Conservation (phyloP, 768 basidiomycete genomes). For the Pilatotrama ljubarskyi region DNA sequence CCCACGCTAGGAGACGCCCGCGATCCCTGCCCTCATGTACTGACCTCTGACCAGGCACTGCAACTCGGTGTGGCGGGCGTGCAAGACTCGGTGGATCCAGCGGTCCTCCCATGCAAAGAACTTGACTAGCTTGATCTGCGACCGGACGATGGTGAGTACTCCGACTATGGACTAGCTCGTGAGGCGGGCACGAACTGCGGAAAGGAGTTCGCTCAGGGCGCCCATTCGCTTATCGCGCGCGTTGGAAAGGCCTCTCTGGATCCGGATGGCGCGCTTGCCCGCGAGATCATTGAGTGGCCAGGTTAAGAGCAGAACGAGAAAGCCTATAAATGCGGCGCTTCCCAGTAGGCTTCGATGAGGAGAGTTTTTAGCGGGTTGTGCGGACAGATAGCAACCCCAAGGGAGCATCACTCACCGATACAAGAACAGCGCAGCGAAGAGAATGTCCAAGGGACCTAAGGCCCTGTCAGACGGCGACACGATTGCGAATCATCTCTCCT, state of each 20-base stretch:
- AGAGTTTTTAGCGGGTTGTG: not conserved
- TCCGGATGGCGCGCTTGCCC: constrained; percentile 56
- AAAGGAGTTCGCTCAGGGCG: constrained; percentile 75
- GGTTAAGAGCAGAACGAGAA: constrained; percentile 63
- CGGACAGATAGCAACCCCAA: not conserved
- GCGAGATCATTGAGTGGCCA: constrained; percentile 74
- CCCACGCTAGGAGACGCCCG: not conserved
- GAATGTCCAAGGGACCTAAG: constrained; percentile 63
- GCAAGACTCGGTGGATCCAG: constrained; percentile 68
- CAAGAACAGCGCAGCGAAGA: constrained; percentile 70
- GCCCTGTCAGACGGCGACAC: constrained; percentile 30
- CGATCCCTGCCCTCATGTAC: constrained; percentile 6
- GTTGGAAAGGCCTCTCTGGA: constrained; percentile 57
- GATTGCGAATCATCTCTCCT: constrained; percentile 22
- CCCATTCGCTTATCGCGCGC: constrained; percentile 81
- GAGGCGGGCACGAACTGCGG: constrained; percentile 45
- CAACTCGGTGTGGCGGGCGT: constrained; percentile 69
- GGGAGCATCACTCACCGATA: constrained; percentile 54
- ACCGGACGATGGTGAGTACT: not conserved
- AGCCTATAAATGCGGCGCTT: constrained; percentile 73
- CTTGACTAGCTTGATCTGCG: constrained; percentile 72
- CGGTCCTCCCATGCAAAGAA: constrained; percentile 82
- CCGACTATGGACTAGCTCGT: no score
- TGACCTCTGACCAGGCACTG: constrained; percentile 73
- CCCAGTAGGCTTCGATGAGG: constrained; percentile 53